Base-by-base conservation (phyloP, 306 rosid genomes). In the Fragaria iinumae region DNA sequence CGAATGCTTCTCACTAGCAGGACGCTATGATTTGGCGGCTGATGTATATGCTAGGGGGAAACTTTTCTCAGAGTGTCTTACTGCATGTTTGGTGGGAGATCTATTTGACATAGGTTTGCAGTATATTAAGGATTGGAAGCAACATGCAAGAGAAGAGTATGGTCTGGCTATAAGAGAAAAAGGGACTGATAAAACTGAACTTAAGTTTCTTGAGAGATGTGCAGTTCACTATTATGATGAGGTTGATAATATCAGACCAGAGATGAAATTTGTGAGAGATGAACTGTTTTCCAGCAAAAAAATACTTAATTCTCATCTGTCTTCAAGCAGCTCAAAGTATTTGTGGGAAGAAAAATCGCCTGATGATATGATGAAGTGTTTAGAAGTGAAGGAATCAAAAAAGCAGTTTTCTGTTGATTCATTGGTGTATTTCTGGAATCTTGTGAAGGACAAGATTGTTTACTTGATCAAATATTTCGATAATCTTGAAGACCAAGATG, bases 371-470 rank as follows among this genome's bases (percentile, higher is more conserved):
- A 66, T 2, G 69, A 67, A 55, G 9, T 49, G 69, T 53, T 62
- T 63, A 0, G 85, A 85, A 52, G 76, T 47, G 11, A 67, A 73
- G 70, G 47, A 85, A 38, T 77, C 73, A 6, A 21, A 74, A 59
- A 74, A 76, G 64, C 84, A 87, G 78, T 23, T 84, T 56, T 89
- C 97, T 59, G 77, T 83, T 21, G 87, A 78, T 53, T 84, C 91
- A n/a, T 57, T 91, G 66, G 77, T 84, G 76, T 72, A 80, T 83
- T 81, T 85, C 84, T 91, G 97, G 97, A 86, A 82, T 32, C 18
- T 77, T 36, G 88, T 91, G 93, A 91, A 84, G 84, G 83, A 87
- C 34, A 80, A 75, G 27, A 74, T 89, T 32, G 67, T 59, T 10
- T 63, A 39, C 34, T 59, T 91, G 68, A 27, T 86, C 53, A 48